Evolutionary conservation across 202 grass and related monocot species (phyloP).

Genomic region (Setaria italica): DNA sequence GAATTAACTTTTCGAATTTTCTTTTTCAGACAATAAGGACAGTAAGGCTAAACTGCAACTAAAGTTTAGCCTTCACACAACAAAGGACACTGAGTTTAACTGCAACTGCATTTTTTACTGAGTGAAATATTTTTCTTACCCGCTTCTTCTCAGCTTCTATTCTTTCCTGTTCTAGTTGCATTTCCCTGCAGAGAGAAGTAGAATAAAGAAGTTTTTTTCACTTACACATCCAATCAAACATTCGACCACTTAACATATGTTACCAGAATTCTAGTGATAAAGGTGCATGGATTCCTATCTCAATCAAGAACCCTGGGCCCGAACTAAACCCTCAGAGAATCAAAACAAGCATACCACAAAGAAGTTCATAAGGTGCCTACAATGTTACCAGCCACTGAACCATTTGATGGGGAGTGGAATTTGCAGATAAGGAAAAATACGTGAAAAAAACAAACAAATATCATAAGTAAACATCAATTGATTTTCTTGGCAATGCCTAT

Average conservation of each 20-base stretch:
- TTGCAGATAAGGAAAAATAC: background rate
- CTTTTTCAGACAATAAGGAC: background rate
- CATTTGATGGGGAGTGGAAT: background rate
- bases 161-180: slow-evolving; percentile 83
- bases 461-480: background rate
- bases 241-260: background rate
- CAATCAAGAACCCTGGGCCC: background rate
- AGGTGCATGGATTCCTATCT: slow-evolving; percentile 14
- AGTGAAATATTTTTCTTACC: slow-evolving; percentile 49
- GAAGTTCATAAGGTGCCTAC: background rate
- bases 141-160: slow-evolving; percentile 90
- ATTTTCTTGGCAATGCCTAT: background rate
- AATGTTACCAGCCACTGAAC: background rate
- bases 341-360: background rate
- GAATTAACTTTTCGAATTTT: background rate
- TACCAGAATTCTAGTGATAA: background rate
- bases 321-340: slow-evolving; percentile 1
- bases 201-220: background rate
- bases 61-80: background rate
- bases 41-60: background rate
- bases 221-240: background rate
- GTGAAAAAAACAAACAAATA: slow-evolving; percentile 2
- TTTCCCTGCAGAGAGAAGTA: slow-evolving; percentile 70
- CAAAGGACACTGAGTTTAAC: background rate
- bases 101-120: background rate